Percentiles rank a stretch among this genome's conserved stretches.
Evolutionary conservation across 768 basidiomycete genomes (phyloP).

Genomic region (Roridomyces roridus): DNA sequence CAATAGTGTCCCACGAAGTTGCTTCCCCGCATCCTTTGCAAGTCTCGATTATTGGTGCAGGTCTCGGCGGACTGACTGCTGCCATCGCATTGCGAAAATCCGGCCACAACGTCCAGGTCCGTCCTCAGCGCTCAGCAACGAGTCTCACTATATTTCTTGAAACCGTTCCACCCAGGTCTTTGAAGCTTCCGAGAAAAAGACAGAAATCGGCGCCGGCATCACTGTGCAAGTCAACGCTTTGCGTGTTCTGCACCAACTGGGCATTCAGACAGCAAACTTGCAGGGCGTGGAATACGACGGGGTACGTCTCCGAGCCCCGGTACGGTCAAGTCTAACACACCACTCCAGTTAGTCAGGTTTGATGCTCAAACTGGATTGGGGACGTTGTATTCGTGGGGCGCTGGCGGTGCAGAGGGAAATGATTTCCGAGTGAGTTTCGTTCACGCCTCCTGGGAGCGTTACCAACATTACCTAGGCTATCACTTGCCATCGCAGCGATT

Average conservation of each 20-base stretch:
- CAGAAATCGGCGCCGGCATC: slow-evolving; percentile 18
- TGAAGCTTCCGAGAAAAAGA: slow-evolving; percentile 12
- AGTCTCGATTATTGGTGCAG: slow-evolving; percentile 14
- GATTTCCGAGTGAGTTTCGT: neutral
- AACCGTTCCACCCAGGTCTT: too few species aligned
- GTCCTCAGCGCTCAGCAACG: neutral
- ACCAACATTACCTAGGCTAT: neutral
- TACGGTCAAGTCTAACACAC: too few species aligned
- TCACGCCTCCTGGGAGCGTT: neutral
- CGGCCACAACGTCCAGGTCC: slow-evolving; percentile 17
- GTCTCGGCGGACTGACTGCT: slow-evolving; percentile 12
- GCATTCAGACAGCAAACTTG: slow-evolving; percentile 3
- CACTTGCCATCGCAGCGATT: slow-evolving; percentile 11
- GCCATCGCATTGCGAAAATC: slow-evolving; percentile 11
- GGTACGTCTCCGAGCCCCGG: too few species aligned
- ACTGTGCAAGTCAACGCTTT: slow-evolving; percentile 11
- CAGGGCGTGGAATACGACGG: slow-evolving; percentile 10
- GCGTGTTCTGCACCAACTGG: slow-evolving; percentile 7
- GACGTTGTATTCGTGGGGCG: neutral
- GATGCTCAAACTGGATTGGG: slow-evolving; percentile 1
- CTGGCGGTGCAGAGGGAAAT: too few species aligned
- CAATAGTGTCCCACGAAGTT: too few species aligned
- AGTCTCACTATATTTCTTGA: neutral
- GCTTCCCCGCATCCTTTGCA: slow-evolving; percentile 1
- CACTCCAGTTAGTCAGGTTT: neutral